Conservation (phyloP, 129 eudicot genomes). For the Centrapalus pauciflorus region DNA sequence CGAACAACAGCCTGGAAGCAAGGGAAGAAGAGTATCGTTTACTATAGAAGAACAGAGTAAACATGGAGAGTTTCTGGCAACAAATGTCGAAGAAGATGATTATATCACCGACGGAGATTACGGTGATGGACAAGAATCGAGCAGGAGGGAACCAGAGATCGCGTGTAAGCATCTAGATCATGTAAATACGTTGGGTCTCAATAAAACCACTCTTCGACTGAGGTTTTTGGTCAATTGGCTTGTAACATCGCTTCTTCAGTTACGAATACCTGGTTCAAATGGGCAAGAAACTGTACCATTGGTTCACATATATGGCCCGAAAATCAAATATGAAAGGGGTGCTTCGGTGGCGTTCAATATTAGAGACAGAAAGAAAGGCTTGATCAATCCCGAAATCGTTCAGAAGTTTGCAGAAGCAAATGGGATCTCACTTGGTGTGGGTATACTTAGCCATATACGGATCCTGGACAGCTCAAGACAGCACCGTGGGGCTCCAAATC, state of each 20-base stretch:
- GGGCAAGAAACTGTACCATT: conserved; percentile 46
- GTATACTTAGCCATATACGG: conserved; percentile 83
- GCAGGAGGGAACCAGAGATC: conserved; percentile 91
- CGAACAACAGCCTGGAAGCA: conserved; percentile 45
- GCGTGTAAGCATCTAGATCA: conserved; percentile 91
- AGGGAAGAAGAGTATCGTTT: conserved; percentile 81
- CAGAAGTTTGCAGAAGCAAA: conserved; percentile 76
- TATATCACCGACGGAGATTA: conserved; percentile 74
- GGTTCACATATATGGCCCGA: conserved; percentile 93
- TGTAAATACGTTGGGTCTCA: conserved; percentile 85
- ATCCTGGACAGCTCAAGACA: conserved; percentile 56
- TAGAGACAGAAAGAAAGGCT: conserved; percentile 60
- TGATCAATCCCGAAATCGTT: conserved; percentile 76
- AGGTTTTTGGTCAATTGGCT: conserved; percentile 96
- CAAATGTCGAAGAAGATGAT: conserved; percentile 67
- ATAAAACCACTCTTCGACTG: conserved; percentile 80
- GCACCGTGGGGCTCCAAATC: conserved; percentile 43
- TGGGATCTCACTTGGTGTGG: conserved; percentile 84
- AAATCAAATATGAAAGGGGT: conserved; percentile 93
- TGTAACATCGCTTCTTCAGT: conserved; percentile 85
- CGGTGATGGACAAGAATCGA: conserved; percentile 61
- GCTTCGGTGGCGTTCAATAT: conserved; percentile 92
- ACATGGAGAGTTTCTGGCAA: conserved; percentile 43
- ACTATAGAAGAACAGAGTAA: conserved; percentile 57
- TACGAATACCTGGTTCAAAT: conserved; percentile 56